Conservation (phyloP, 2,329 filamentous ascomycete genomes). For the Fusarium pseudocircinatum region DNA sequence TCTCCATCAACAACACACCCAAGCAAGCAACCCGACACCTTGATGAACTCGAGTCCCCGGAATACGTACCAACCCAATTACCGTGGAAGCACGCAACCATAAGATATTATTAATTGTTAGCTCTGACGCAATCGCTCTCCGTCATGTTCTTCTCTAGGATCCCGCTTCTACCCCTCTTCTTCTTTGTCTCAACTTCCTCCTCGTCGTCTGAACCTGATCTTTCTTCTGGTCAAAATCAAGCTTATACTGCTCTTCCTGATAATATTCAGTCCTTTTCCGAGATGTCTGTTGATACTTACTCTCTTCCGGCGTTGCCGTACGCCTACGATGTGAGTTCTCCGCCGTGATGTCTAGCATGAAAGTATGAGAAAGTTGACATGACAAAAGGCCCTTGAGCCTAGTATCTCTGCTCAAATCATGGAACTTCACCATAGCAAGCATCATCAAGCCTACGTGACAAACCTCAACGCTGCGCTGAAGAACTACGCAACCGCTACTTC, state of each 20-base stretch:
- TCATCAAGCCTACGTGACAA: conserved; percentile 81
- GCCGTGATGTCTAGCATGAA: not conserved
- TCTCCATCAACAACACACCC: conserved; percentile 6
- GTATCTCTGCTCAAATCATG: conserved; percentile 83
- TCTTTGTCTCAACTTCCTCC: conserved; percentile 7
- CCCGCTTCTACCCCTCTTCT: conserved; percentile 33
- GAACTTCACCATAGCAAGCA: conserved; percentile 83
- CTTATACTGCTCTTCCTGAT: not conserved
- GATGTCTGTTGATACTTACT: conserved; percentile 60
- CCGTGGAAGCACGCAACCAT: not conserved
- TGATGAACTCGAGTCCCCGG: conserved; percentile 21
- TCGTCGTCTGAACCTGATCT: not conserved
- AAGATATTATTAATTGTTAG: conserved; percentile 5
- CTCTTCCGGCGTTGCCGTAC: conserved; percentile 73
- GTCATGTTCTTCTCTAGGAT: conserved; percentile 16
- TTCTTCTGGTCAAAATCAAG: conserved; percentile 5
- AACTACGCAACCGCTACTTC: conserved; percentile 66
- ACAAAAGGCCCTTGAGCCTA: conserved; percentile 72
- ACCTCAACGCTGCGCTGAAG: conserved; percentile 74
- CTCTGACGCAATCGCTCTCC: conserved; percentile 32
- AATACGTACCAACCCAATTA: not conserved
- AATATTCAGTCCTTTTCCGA: conserved; percentile 2
- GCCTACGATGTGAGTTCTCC: conserved; percentile 70
- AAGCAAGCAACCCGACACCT: conserved; percentile 6
- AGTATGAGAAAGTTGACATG: not conserved